Conservation (phyloP, 352 stramenopile genomes). For the Globisporangium cylindrosporum region DNA sequence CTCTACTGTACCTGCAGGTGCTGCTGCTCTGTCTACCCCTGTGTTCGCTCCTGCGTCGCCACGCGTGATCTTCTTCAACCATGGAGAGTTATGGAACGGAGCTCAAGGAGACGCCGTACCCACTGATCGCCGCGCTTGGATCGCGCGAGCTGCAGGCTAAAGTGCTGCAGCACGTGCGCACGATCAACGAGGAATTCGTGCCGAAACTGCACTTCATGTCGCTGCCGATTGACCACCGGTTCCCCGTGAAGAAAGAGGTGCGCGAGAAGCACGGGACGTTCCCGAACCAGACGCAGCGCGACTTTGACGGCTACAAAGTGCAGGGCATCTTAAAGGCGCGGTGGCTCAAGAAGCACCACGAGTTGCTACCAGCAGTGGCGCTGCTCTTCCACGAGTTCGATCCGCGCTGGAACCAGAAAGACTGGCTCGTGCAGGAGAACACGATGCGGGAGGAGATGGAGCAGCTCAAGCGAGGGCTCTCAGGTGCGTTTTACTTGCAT, state of each 20-base stretch:
- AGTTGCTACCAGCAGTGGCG: conserved; percentile 72
- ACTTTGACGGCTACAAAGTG: conserved; percentile 71
- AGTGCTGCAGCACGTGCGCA: conserved; percentile 61
- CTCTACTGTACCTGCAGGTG: not conserved
- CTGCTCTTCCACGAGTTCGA: conserved; percentile 86
- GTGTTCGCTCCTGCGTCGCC: not conserved
- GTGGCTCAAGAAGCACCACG: conserved; percentile 88
- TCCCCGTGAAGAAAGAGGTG: conserved; percentile 81
- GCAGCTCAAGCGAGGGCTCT: conserved; percentile 57
- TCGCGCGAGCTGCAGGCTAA: conserved; percentile 70
- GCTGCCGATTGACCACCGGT: conserved; percentile 70
- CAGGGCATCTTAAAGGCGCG: conserved; percentile 73
- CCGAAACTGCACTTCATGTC: conserved; percentile 75
- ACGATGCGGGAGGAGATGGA: conserved; percentile 74
- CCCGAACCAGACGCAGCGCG: conserved; percentile 77
- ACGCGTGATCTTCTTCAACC: conserved; percentile 10
- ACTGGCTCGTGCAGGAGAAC: conserved; percentile 72
- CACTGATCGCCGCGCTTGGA: conserved; percentile 79
- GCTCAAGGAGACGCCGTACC: conserved; percentile 86
- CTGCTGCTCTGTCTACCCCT: not conserved
- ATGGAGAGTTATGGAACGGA: conserved; percentile 86
- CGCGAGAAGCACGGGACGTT: conserved; percentile 85
- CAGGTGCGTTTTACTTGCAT: conserved; percentile 18
- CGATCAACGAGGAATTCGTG: conserved; percentile 81
- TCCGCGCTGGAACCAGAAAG: conserved; percentile 59